Percentiles rank a stretch among this genome's conserved stretches.
Conservation (phyloP, 495 filamentous ascomycete species). For the Wilcoxina mikolae region DNA sequence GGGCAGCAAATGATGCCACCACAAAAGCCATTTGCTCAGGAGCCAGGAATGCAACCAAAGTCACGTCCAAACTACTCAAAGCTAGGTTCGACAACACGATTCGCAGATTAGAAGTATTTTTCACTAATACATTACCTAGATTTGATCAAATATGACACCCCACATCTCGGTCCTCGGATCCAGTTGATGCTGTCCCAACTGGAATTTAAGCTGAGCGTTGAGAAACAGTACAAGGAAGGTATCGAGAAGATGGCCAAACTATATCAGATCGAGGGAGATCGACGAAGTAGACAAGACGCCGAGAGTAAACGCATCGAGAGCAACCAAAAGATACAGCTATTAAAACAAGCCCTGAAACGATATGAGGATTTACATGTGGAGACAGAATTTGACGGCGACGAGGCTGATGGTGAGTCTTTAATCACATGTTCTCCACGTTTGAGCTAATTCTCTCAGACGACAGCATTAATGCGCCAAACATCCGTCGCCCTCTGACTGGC, state of each 20-base stretch:
- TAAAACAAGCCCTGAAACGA: constrained; percentile 88
- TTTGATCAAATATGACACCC: constrained; percentile 96
- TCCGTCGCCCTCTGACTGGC: constrained; percentile 84
- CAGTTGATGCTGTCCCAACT: constrained; percentile 98
- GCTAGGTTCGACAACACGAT: constrained; percentile 51
- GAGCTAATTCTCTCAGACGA: constrained; percentile 51
- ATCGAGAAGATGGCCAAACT: constrained; percentile 99
- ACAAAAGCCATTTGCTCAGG: constrained; percentile 61
- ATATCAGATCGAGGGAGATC: constrained; percentile 95
- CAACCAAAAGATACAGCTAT: constrained; percentile 89
- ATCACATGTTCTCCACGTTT: background rate
- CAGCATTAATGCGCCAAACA: constrained; percentile 84
- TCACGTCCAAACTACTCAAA: constrained; percentile 82
- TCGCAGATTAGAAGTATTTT: no score
- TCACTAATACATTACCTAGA: constrained; percentile 40
- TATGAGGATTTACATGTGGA: constrained; percentile 97
- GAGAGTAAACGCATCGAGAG: constrained; percentile 80
- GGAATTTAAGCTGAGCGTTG: constrained; percentile 96
- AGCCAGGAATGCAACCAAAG: constrained; percentile 49
- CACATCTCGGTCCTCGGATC: constrained; percentile 88
- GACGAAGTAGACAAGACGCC: constrained; percentile 85
- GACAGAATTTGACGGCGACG: constrained; percentile 60
- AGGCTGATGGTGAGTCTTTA: constrained; percentile 56
- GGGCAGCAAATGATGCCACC: constrained; percentile 65
- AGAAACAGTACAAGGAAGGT: constrained; percentile 97